Conservation (phyloP, 192 early-diverging fungal genomes). For the Gryganskiella cystojenkinii region DNA sequence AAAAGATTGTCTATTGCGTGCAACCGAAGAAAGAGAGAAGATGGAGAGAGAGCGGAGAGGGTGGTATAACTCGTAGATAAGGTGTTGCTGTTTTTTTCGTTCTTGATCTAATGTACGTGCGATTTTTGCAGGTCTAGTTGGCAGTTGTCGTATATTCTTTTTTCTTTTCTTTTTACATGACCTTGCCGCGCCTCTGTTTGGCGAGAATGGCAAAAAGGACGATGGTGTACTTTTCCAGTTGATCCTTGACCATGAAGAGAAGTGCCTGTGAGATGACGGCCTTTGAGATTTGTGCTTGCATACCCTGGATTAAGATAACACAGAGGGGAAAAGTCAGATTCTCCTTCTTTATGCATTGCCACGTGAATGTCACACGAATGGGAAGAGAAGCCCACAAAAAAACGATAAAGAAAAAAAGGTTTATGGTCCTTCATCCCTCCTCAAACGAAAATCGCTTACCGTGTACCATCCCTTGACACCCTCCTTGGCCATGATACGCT, state of each 20-base stretch:
- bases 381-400: neutral
- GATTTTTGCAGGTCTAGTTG: too few species aligned
- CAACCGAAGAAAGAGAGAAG: too few species aligned
- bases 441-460: slow-evolving; percentile 57
- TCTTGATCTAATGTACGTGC: neutral
- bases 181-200: slow-evolving; percentile 23
- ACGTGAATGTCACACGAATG: neutral
- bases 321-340: slow-evolving; percentile 1
- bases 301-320: slow-evolving; percentile 69
- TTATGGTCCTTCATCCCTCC: too few species aligned
- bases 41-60: too few species aligned
- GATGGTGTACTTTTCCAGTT: slow-evolving; percentile 81
- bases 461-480: slow-evolving; percentile 95
- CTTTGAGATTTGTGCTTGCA: slow-evolving; percentile 97
- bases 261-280: slow-evolving; percentile 99
- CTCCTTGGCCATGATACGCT: slow-evolving; percentile 79
- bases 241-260: slow-evolving; percentile 96
- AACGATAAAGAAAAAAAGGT: slow-evolving; percentile 1
- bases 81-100: neutral
- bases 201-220: slow-evolving; percentile 65
- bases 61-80: too few species aligned
- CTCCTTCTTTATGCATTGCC: neutral
- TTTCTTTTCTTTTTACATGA: too few species aligned
- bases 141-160: too few species aligned
- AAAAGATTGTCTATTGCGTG: too few species aligned